These are phyloP conservation scores for Reutealis trisperma DNA, from an alignment of 345 rosid species.

Conservation along the genomic window DNA sequence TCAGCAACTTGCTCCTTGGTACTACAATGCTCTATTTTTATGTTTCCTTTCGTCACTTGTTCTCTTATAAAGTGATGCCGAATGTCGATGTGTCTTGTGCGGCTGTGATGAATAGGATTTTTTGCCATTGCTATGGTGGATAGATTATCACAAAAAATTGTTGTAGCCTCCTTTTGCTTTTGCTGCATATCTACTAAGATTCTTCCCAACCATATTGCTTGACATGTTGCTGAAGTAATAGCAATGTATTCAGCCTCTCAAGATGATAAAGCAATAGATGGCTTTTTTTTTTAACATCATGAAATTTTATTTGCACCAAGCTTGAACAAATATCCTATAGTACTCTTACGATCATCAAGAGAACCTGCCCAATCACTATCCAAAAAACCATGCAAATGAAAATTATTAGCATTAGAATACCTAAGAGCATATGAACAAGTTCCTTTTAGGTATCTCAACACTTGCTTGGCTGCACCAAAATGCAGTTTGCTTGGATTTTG, in stretches of 20 bases:
- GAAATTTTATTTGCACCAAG: background rate
- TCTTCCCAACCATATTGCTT: background rate
- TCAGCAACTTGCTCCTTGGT: background rate
- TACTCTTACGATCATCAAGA: background rate
- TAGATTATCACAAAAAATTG: background rate
- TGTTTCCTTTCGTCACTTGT: no score
- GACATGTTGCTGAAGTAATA: background rate
- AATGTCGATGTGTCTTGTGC: background rate
- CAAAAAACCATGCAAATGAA: background rate
- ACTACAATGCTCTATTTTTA: background rate
- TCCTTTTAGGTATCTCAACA: no score
- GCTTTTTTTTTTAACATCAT: constrained; percentile 3
- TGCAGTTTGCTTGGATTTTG: no score
- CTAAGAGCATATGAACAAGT: background rate
- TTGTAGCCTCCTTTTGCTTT: background rate
- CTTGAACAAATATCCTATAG: background rate
- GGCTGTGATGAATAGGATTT: background rate
- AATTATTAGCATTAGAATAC: background rate
- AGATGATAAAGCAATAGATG: background rate
- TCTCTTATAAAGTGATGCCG: no score
- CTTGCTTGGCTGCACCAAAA: no score
- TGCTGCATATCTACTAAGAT: background rate
- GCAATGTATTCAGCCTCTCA: background rate
- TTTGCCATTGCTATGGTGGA: background rate
- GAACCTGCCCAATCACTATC: background rate